Percentiles rank a stretch among this genome's conserved stretches.
Evolutionary conservation across 331 rosid genomes (phyloP).

Genomic region (Phaseolus coccineus): DNA sequence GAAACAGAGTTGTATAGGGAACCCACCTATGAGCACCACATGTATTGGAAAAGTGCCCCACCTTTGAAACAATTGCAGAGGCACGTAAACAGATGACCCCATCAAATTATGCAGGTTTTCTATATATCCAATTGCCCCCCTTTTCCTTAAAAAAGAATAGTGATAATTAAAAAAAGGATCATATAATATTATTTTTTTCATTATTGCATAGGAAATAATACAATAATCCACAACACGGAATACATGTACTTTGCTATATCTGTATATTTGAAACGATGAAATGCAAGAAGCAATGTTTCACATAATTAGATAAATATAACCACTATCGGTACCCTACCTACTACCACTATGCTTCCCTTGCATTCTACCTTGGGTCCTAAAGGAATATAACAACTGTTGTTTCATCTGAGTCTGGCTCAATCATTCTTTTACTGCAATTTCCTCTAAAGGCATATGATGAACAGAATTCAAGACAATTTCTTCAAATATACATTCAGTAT

Average conservation of each 20-base stretch:
- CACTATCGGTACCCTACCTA: conserved; percentile 64
- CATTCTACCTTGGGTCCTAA: conserved; percentile 48
- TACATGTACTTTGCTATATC: conserved; percentile 64
- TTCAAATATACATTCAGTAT: conserved; percentile 51
- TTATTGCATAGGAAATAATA: conserved; percentile 70
- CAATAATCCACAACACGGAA: conserved; percentile 57
- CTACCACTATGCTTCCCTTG: conserved; percentile 56
- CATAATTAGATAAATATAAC: conserved; percentile 51
- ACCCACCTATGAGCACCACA: conserved; percentile 42
- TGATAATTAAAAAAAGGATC: conserved; percentile 27
- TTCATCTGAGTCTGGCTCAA: conserved; percentile 43
- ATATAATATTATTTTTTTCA: background rate
- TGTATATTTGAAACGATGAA: conserved; percentile 63
- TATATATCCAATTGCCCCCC: conserved; percentile 36
- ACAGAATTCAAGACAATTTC: conserved; percentile 44
- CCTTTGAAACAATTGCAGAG: conserved; percentile 43
- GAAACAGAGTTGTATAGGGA: conserved; percentile 39
- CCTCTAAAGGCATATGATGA: conserved; percentile 41
- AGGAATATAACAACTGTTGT: conserved; percentile 45
- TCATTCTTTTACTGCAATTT: conserved; percentile 47
- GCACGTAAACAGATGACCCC: conserved; percentile 22
- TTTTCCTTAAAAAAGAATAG: background rate
- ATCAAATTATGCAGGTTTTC: conserved; percentile 41
- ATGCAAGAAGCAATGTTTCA: conserved; percentile 66
- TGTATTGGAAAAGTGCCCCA: conserved; percentile 35